These are phyloP conservation scores for Solanum bukasovii DNA, from an alignment of 257 asterid genomes.

Conservation along the genomic window DNA sequence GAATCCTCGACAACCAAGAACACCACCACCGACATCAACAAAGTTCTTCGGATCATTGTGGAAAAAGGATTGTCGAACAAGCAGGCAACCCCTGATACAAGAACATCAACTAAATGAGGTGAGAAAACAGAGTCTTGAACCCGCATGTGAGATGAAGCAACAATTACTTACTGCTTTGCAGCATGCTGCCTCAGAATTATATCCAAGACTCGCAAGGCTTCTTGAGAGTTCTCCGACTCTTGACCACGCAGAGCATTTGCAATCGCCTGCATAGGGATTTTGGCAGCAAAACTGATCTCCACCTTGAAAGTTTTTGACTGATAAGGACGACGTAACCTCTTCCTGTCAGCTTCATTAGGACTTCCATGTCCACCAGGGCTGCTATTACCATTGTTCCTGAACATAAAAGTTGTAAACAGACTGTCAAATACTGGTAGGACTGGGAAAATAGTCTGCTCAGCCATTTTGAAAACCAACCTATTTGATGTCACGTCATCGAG, in stretches of 20 bases:
- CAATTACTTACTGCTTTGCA: constrained; percentile 67
- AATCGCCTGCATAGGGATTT: constrained; percentile 77
- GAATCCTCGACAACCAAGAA: constrained; percentile 83
- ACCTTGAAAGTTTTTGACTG: constrained; percentile 74
- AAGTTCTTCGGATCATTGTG: constrained; percentile 63
- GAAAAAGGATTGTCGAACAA: constrained; percentile 78
- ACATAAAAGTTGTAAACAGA: background rate
- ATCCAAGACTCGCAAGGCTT: constrained; percentile 79
- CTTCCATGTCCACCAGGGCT: constrained; percentile 56
- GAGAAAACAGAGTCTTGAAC: background rate
- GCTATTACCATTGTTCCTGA: constrained; percentile 62
- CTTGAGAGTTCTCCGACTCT: constrained; percentile 74
- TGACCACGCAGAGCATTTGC: constrained; percentile 84
- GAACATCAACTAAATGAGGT: background rate
- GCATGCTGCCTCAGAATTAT: constrained; percentile 93
- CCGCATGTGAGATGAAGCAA: background rate
- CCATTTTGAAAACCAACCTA: constrained; percentile 27
- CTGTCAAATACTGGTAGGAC: background rate
- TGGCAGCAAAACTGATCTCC: constrained; percentile 76
- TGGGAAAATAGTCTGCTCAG: background rate
- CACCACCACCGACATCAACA: constrained; percentile 82
- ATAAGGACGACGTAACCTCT: constrained; percentile 60
- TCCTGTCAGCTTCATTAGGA: constrained; percentile 48
- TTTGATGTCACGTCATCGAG: constrained; percentile 68
- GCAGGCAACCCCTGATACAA: constrained; percentile 70